phyloP scores from a whole-genome alignment of 106 monocot species.

The Dioscorea alata region DNA sequence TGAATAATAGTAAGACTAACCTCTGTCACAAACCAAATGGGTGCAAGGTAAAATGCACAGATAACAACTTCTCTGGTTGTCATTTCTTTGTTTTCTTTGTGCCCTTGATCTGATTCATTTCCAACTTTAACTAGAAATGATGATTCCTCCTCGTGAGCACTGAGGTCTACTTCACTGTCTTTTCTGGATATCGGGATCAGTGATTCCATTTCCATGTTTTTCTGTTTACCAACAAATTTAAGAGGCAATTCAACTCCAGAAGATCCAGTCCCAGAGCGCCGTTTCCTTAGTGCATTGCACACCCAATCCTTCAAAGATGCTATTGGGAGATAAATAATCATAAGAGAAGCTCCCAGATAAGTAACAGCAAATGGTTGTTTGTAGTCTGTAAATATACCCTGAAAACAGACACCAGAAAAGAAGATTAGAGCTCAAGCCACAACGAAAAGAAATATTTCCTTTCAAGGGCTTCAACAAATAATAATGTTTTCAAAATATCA shows the following conservation, averaged over 20 bases:
- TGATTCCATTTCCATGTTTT: constrained; percentile 62
- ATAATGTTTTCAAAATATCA: too few species aligned
- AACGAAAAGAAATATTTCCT: not conserved
- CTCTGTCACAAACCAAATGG: constrained; percentile 97
- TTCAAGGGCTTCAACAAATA: too few species aligned
- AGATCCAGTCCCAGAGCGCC: constrained; percentile 21
- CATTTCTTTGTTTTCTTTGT: constrained; percentile 41
- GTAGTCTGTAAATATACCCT: constrained; percentile 97
- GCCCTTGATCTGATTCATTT: constrained; percentile 23
- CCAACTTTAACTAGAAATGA: constrained; percentile 36
- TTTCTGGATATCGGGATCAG: constrained; percentile 40
- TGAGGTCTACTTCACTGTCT: constrained; percentile 55
- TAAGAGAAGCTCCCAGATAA: constrained; percentile 92
- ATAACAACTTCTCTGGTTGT: constrained; percentile 66
- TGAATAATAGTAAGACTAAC: constrained; percentile 22
- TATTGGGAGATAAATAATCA: constrained; percentile 91
- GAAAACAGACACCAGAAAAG: constrained; percentile 9
- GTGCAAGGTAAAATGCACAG: constrained; percentile 85
- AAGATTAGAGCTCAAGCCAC: not conserved
- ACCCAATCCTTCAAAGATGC: constrained; percentile 86
- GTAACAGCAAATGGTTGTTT: constrained; percentile 97
- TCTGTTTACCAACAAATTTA: constrained; percentile 41
- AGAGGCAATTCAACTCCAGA: constrained; percentile 42
- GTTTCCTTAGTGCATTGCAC: constrained; percentile 39
- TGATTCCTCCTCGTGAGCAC: constrained; percentile 42